Evolutionary conservation across 768 basidiomycete species (phyloP).

Genomic region (Termitomyces eurrhizus): DNA sequence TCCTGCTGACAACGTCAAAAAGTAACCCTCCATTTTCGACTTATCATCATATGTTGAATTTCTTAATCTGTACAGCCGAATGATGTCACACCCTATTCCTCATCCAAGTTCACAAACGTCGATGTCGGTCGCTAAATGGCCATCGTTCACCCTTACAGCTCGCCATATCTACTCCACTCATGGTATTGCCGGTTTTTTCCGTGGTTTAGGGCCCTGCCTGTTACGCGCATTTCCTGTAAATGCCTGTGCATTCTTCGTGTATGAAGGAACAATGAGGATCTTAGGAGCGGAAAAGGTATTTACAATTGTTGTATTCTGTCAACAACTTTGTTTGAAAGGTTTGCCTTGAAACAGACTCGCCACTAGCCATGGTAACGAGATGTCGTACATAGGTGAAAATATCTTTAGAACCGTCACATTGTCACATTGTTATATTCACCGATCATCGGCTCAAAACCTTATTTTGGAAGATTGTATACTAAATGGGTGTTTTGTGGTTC

Average conservation of each 20-base stretch:
- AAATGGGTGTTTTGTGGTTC: not conserved
- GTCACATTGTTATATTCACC: not conserved
- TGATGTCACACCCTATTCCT: conserved; percentile 58
- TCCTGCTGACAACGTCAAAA: conserved; percentile 81
- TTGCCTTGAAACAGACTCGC: conserved; percentile 37
- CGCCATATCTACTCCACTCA: conserved; percentile 49
- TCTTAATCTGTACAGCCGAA: conserved; percentile 40
- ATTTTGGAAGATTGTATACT: conserved; percentile 2
- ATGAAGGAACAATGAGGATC: conserved; percentile 66
- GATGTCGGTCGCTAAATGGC: conserved; percentile 25
- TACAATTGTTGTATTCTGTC: conserved; percentile 13
- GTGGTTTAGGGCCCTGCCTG: conserved; percentile 65
- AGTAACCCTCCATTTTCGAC: conserved; percentile 37
- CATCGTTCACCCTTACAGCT: conserved; percentile 48
- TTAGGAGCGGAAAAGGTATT: conserved; percentile 65
- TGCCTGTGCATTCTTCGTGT: conserved; percentile 75
- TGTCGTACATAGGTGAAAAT: not conserved
- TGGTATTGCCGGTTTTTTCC: conserved; percentile 54
- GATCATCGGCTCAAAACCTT: not conserved
- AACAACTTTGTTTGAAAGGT: conserved; percentile 4
- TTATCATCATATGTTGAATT: conserved; percentile 10
- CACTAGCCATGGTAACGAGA: conserved; percentile 19
- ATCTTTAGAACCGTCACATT: not conserved
- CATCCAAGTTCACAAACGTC: conserved; percentile 33
- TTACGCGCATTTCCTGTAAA: conserved; percentile 78